Evolutionary conservation across 495 filamentous ascomycete species (phyloP), one percentile per base, ranked within the genome.

Genomic region (Hyphodiscus hymeniophilus): DNA sequence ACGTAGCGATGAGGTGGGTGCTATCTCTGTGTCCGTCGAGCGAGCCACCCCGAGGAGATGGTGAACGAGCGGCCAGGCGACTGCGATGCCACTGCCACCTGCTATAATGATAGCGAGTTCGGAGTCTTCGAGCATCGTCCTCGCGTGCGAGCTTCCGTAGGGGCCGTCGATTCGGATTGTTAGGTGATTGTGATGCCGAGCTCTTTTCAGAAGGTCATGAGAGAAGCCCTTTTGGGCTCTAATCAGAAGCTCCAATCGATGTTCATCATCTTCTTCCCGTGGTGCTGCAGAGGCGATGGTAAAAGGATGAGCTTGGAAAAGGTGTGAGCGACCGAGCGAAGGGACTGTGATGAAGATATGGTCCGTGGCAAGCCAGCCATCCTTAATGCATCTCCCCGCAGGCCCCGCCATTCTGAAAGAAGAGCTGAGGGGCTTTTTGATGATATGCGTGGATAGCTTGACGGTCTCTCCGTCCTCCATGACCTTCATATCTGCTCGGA

Each of bases 31-130:
- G 31, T 47, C 43, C 8, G 42, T 46, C 12, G 32, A 39, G 6
- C 33, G 21, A 26, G 30, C 17, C 13, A 20, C 17, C 17, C 55
- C 32, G n/a, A 49, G 31, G 6, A 73, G 48, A 40, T 64, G 62
- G 58, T 71, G 77, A 3, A 72, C 56, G 3, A 77, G 54, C 5
- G 74, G 72, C 49, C 74, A 79, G 2, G 71, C 65, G 36, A 82
- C 77, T 0, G 75, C 79, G 30, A 82, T 77, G n/a, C 78, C 80
- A 13, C 72, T 76, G 10, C 80, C 79, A 5, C 80, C 77, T 4
- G 77, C 76, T n/a, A 84, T 63, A 12, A 82, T 47, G 13, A 83
- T 48, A 3, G 69, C 63, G 21, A 66, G 60, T 28, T 68, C 56
- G 48, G 64, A 63, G n/a, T 61, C 56, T 16, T 56, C 58, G 1